Evolutionary conservation across 129 eudicot species (phyloP).

Genomic region (Dittrichia graveolens): DNA sequence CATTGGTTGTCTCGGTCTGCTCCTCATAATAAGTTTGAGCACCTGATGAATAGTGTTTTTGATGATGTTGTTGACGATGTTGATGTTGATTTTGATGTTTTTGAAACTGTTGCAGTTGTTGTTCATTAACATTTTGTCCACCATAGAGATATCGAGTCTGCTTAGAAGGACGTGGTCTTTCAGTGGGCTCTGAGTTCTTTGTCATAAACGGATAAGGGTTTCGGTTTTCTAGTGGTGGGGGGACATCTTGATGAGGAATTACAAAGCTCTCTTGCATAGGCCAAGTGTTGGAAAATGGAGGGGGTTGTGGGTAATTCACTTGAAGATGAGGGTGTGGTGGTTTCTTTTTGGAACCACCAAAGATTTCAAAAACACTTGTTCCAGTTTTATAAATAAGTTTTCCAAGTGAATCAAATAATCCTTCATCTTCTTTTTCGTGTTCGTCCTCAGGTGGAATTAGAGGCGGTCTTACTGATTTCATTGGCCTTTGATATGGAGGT

Average conservation of each 20-base stretch:
- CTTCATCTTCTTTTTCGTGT: constrained; percentile 60
- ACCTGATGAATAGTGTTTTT: constrained; percentile 58
- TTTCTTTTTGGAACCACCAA: constrained; percentile 50
- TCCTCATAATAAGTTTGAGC: constrained; percentile 67
- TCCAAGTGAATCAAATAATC: constrained; percentile 66
- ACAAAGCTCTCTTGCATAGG: constrained; percentile 79
- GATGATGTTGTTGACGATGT: constrained; percentile 59
- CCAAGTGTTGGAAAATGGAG: constrained; percentile 51
- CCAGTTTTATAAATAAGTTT: constrained; percentile 53
- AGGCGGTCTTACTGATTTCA: constrained; percentile 64
- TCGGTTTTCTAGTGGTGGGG: constrained; percentile 66
- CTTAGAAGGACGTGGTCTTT: constrained; percentile 55
- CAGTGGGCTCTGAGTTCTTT: constrained; percentile 43
- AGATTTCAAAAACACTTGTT: constrained; percentile 49
- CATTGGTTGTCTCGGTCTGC: constrained; percentile 58
- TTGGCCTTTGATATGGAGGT: constrained; percentile 52
- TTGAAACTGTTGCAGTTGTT: constrained; percentile 55
- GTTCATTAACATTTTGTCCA: constrained; percentile 44
- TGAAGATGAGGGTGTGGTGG: constrained; percentile 43
- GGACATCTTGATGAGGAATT: constrained; percentile 64
- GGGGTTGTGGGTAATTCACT: constrained; percentile 57
- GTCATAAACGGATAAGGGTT: constrained; percentile 52
- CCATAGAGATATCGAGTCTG: constrained; percentile 48
- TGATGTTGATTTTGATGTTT: constrained; percentile 48
- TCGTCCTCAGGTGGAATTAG: constrained; percentile 72